Evolutionary conservation across 352 stramenopile genomes (phyloP), one percentile per base, ranked within the genome.

Genomic region (Lagenidium sp.): DNA sequence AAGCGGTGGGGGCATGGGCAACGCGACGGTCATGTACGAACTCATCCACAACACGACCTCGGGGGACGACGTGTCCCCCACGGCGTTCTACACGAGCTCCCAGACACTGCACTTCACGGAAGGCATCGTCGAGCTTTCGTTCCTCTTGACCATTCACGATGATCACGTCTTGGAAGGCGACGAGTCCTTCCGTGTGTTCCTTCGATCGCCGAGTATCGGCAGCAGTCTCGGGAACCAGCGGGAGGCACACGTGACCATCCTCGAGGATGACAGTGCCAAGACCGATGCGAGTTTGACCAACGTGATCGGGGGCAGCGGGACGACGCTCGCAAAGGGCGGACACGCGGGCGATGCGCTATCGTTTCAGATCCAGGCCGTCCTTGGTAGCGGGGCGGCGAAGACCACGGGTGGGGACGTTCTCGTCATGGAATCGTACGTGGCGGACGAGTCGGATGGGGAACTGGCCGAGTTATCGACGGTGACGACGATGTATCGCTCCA

Each of bases 121-220:
- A 13, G 86, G 82, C 4, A 69, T 95, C 18, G 66, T 97, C 15
- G 66, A 82, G 20, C 68, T 95, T 28, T 79, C 77, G 23, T 97
- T 97, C 60, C 53, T 87, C 21, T 45, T 98, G 19, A 90, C 85
- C 16, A 95, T 98, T 44, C 85, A 97, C 50, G 88, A 97, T 45
- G 85, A 98, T 44, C 74, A 80, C 23, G 32, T 77, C 23, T 44
- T 76, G 2, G 77, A 95, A 22, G 55, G 36, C 5, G 55, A 92
- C 42, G 78, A 93, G 43, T 65, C 52, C 1, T 92, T 94, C 39
- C 63, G 74, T 11, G 53, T 95, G 18, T 28, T 60, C 16, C 34
- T 62, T 29, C 47, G 48, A 2, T 46, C 53, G 15, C 53, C 53
- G 1, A 62, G 31, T 18, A 47, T 57, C 23, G 39, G 52, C 15